These are phyloP conservation scores for Cyphellophora attinorum DNA, from an alignment of 2,329 filamentous ascomycete species.

Conservation along the genomic window DNA sequence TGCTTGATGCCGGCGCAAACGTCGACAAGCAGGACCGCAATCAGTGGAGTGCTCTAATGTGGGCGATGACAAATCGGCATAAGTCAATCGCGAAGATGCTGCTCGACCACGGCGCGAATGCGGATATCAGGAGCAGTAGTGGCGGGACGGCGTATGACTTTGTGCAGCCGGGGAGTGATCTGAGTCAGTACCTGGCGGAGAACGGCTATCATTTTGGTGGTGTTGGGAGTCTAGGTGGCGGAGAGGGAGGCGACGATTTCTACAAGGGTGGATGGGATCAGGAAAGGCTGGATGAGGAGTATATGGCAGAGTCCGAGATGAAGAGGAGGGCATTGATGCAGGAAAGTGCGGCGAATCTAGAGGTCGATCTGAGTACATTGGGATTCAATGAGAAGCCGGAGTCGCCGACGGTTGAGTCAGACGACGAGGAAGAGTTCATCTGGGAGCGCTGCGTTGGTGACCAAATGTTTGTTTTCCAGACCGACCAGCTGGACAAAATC, in stretches of 20 bases:
- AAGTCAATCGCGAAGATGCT: slow-evolving; percentile 90
- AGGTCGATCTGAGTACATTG: slow-evolving; percentile 91
- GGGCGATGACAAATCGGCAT: slow-evolving; percentile 98
- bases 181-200: slow-evolving; percentile 89
- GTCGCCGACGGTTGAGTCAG: slow-evolving; percentile 54
- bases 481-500: slow-evolving; percentile 82
- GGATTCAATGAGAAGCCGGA: slow-evolving; percentile 94
- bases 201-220: slow-evolving; percentile 66
- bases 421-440: slow-evolving; percentile 84
- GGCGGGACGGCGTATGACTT: slow-evolving; percentile 95
- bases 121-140: slow-evolving; percentile 87
- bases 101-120: slow-evolving; percentile 87
- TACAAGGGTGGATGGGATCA: slow-evolving; percentile 80
- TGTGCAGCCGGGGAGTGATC: slow-evolving; percentile 87
- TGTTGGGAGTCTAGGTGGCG: slow-evolving; percentile 51
- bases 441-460: slow-evolving; percentile 93
- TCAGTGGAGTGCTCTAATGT: slow-evolving; percentile 97
- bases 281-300: slow-evolving; percentile 80
- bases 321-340: slow-evolving; percentile 93
- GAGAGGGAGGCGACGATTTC: slow-evolving; percentile 75
- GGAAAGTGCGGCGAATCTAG: slow-evolving; percentile 92
- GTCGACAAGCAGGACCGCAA: slow-evolving; percentile 94
- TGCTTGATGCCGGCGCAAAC: slow-evolving; percentile 76
- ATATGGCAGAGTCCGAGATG: slow-evolving; percentile 93
- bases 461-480: slow-evolving; percentile 99